Evolutionary conservation across 768 basidiomycete genomes (phyloP).

Genomic region (Xanthoconium stramineum): DNA sequence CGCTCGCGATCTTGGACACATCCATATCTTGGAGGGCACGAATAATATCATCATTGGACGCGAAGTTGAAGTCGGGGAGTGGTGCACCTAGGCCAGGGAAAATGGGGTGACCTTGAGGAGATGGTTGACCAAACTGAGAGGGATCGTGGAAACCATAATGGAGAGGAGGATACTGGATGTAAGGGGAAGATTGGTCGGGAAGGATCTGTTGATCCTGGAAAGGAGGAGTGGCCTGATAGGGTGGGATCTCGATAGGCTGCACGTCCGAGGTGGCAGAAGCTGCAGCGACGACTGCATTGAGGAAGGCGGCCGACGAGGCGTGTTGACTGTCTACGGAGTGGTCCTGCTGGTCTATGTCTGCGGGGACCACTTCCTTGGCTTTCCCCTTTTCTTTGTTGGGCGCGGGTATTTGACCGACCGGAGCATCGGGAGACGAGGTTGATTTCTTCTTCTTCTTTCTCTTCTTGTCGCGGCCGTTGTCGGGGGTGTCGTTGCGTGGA

Average conservation of each 20-base stretch:
- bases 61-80: slow-evolving; percentile 38
- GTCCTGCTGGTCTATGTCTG: slow-evolving; percentile 23
- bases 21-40: slow-evolving; percentile 73
- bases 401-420: background rate
- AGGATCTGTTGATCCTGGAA: slow-evolving; percentile 34
- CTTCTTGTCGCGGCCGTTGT: slow-evolving; percentile 30
- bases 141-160: slow-evolving; percentile 28
- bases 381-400: slow-evolving; percentile 34
- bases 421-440: background rate
- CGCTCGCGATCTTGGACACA: slow-evolving; percentile 60
- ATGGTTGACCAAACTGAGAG: slow-evolving; percentile 25
- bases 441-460: slow-evolving; percentile 31
- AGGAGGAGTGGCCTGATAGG: slow-evolving; percentile 31
- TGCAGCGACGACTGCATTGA: slow-evolving; percentile 65
- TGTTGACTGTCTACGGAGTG: slow-evolving; percentile 34
- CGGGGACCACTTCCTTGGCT: slow-evolving; percentile 30
- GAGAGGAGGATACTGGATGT: slow-evolving; percentile 31
- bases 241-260: slow-evolving; percentile 26
- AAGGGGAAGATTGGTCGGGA: slow-evolving; percentile 23
- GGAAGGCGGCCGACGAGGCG: slow-evolving; percentile 53
- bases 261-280: slow-evolving; percentile 48
- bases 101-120: slow-evolving; percentile 28
- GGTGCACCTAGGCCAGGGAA: slow-evolving; percentile 20
- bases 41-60: slow-evolving; percentile 70
- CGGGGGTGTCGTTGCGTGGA: slow-evolving; percentile 12